phyloP scores from a whole-genome alignment of 2,329 filamentous ascomycete genomes.

The Pezicula rhizophila region DNA sequence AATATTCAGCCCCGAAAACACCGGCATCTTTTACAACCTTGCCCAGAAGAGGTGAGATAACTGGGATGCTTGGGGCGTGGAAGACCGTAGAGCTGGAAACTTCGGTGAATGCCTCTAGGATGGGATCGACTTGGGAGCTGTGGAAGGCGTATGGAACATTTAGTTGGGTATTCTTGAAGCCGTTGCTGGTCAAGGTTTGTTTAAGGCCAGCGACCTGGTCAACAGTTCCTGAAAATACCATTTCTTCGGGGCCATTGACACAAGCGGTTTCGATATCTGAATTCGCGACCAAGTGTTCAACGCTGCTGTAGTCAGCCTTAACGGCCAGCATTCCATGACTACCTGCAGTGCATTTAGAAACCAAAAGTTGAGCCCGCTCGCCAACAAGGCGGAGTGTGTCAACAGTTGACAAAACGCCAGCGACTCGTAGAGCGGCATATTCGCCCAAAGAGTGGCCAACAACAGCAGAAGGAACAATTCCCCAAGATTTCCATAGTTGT shows the following conservation, averaged over 20 bases:
- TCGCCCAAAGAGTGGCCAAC: conserved; percentile 64
- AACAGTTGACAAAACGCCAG: conserved; percentile 63
- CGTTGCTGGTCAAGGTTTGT: conserved; percentile 37
- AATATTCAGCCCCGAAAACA: conserved; percentile 53
- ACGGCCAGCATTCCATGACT: conserved; percentile 64
- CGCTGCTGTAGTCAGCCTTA: conserved; percentile 19
- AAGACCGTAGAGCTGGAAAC: conserved; percentile 47
- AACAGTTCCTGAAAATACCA: conserved; percentile 58
- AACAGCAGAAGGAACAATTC: conserved; percentile 47
- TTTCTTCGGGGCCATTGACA: conserved; percentile 69
- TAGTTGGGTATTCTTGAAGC: conserved; percentile 53
- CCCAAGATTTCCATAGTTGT: conserved; percentile 50
- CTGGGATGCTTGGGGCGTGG: conserved; percentile 47
- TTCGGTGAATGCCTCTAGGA: conserved; percentile 51
- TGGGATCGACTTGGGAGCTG: conserved; percentile 56
- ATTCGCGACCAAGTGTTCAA: conserved; percentile 5
- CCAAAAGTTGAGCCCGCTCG: conserved; percentile 43
- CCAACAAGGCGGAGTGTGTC: conserved; percentile 71
- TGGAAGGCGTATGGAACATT: conserved; percentile 63
- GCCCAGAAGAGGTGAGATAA: conserved; percentile 63
- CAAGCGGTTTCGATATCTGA: conserved; percentile 48
- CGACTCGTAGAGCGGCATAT: conserved; percentile 65
- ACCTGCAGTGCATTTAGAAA: conserved; percentile 2
- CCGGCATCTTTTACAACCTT: conserved; percentile 51
- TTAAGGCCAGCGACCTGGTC: conserved; percentile 48